Base-by-base conservation (phyloP, 345 rosid species). In the Reutealis trisperma region DNA sequence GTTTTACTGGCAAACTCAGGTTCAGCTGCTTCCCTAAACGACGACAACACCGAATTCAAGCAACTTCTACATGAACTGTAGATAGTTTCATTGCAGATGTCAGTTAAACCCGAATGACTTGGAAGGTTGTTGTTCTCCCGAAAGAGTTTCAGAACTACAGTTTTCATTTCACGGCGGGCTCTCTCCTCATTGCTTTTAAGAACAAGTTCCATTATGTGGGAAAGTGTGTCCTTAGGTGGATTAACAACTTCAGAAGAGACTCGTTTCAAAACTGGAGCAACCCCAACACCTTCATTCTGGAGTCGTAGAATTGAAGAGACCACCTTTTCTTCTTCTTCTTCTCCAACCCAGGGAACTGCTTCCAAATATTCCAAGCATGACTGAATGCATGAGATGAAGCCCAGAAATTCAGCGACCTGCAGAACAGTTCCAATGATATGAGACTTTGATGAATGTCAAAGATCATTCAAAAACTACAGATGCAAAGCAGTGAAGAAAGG, bases 331-430 rank as follows among this genome's bases (percentile, higher is more conserved):
- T 96, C 99, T 81, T 96, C 98, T 83, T 95, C 99, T 70, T 93
- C 94, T 30, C 98, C 99, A 21, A 92, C 93, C 99, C 99, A 96
- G 0, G 99, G 99, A 83, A 93, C 99, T 70, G 99, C 99, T 89
- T 96, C 99, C 74, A 96, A 82, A 79, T 91, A 96, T 86, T 92
- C 96, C 86, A 96, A 88, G 81, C 97, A 93, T 77, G 94, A 86
- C 42, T 77, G 83, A 0, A 92, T 88, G 86, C 99, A 96, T 49
- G 85, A 84, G 69, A 75, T 87, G 80, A 90, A 96, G 67, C 94
- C 90, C 71, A 93, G 89, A 81, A 86, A 70, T 81, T 96, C 96
- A 54, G 94, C 94, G 8, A 91, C 90, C 97, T 93, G 86, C 55
- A 69, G 24, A 73, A 70, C 34, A 77, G 49, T 72, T 63, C 22